Evolutionary conservation across 495 filamentous ascomycete genomes (phyloP), one percentile per base, ranked within the genome.

Genomic region (Xanthoparmelia taractica): DNA sequence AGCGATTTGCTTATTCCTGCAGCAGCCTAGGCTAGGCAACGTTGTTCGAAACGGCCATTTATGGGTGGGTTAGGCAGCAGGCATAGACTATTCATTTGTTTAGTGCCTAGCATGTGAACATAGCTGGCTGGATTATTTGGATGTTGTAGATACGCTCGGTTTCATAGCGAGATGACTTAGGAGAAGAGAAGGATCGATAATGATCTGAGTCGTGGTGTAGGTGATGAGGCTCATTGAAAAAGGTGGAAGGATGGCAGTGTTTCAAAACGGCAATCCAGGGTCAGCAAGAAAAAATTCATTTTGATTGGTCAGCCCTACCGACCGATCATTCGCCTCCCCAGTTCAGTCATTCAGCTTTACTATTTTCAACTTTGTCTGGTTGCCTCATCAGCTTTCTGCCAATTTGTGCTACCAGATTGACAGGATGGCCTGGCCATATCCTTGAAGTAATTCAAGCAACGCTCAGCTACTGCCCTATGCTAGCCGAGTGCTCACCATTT

Each of bases 391-490:
- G 20, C 6, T 47, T 20, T 27, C 41, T 58, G 23, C 8, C 40
- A 15, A 43, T 23, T 55, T 17, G 13, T 36, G 13, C 25, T 29
- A n/a, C 34, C 17, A 11, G 12, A 4, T 8, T 37, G 54, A 29
- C 23, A 58, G 1, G 5, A 69, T 69, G 68, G 68, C 68, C 36
- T 69, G 68, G 68, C 68, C 65, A 10, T 69, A 69, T 50, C 68
- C 68, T 13, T 69, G 65, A 69, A 50, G 8, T n/a, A 38, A 36
- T 34, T 11, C 36, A 48, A 29, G 58, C 43, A 50, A 25, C 56
- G 37, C 65, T 62, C 65, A 40, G 65, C 60, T 52, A 27, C 40
- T 47, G 54, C 33, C 27, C 41, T 15, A 25, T 27, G 27, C 43
- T 52, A 17, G 55, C 56, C 38, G 61, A 59, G 61, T 58, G 61